Percentiles rank a stretch among this genome's conserved stretches.
phyloP scores from a whole-genome alignment of 768 basidiomycete genomes.

The Lyophyllum semitale region DNA sequence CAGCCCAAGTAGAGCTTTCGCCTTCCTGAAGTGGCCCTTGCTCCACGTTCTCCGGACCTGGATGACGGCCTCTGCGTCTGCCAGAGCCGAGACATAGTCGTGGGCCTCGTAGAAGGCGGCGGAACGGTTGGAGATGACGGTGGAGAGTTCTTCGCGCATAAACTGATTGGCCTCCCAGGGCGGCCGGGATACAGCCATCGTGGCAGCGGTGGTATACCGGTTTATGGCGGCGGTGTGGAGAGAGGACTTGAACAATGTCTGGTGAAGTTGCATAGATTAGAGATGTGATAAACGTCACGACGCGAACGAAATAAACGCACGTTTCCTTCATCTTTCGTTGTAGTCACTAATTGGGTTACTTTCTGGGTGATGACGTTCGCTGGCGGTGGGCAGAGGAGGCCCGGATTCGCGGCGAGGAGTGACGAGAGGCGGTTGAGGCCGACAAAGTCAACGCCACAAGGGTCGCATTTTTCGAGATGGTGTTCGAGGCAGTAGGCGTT shows the following conservation, averaged over 20 bases:
- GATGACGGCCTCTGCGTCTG: conserved; percentile 92
- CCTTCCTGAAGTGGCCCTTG: conserved; percentile 95
- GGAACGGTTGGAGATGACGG: conserved; percentile 88
- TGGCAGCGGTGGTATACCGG: conserved; percentile 61
- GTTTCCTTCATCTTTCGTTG: conserved; percentile 94
- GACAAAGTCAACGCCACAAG: conserved; percentile 74
- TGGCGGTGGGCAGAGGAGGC: conserved; percentile 79
- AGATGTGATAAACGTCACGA: neutral
- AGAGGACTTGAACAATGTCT: conserved; percentile 81
- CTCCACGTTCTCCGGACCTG: conserved; percentile 84
- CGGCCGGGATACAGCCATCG: conserved; percentile 77
- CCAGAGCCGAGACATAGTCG: conserved; percentile 76
- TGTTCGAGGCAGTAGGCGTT: conserved; percentile 67
- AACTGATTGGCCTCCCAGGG: conserved; percentile 86
- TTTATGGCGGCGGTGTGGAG: conserved; percentile 71
- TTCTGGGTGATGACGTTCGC: conserved; percentile 75
- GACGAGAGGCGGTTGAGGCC: conserved; percentile 77
- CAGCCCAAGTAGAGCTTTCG: conserved; percentile 83
- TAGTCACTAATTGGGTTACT: conserved; percentile 70
- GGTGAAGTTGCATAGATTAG: conserved; percentile 2
- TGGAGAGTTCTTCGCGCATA: conserved; percentile 89
- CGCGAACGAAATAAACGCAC: conserved; percentile 46
- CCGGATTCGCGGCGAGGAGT: conserved; percentile 68
- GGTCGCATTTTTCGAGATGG: conserved; percentile 70
- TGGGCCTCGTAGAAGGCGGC: conserved; percentile 80